Base-by-base conservation (phyloP, 2,329 filamentous ascomycete species). In the Aspergillus terreus region DNA sequence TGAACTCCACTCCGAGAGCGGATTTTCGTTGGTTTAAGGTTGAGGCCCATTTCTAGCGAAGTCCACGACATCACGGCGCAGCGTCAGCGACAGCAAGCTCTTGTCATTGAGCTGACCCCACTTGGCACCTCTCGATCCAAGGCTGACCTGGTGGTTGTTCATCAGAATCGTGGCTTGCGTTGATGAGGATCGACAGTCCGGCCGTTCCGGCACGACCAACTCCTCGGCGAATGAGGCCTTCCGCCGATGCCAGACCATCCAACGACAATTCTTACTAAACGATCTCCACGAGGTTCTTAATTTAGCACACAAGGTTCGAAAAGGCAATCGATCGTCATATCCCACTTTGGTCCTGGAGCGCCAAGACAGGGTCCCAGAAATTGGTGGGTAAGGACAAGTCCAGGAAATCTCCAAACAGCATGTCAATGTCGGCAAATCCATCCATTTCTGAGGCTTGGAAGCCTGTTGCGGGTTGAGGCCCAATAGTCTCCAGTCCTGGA, bases 381-480 rank as follows among this genome's bases (percentile, higher is more conserved):
- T 69, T 67, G 11, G 66, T 69, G 4, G 67, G 67, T 14, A 69
- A 53, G 4, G 67, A 70, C 6, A 69, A 52, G 56, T 70, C 66
- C 25, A 70, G 50, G 48, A 69, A 70, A 30, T 69, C 67, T 11
- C 65, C 67, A 51, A 70, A 70, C 6, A 70, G 45, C 12, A 57
- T 62, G 46, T 70, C 67, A n/a, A 70, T 69, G 44, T 69, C 64
- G n/a, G 63, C 55, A 55, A 70, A 66, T 2, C 58, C 61, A 17
- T 58, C 45, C 33, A 67, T 66, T 36, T 71, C 67, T 47, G 71
- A 74, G 12, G 75, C 75, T 12, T 76, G 65, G 41, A 70, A 69
- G 55, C 77, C 74, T 33, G 74, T 70, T 14, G 33, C 7, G 12
- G 78, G 71, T 27, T 77, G 74, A 11, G 48, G 74, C 68, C 17